These are phyloP conservation scores for Eucalyptus albens DNA, from an alignment of 345 rosid species.

Conservation along the genomic window DNA sequence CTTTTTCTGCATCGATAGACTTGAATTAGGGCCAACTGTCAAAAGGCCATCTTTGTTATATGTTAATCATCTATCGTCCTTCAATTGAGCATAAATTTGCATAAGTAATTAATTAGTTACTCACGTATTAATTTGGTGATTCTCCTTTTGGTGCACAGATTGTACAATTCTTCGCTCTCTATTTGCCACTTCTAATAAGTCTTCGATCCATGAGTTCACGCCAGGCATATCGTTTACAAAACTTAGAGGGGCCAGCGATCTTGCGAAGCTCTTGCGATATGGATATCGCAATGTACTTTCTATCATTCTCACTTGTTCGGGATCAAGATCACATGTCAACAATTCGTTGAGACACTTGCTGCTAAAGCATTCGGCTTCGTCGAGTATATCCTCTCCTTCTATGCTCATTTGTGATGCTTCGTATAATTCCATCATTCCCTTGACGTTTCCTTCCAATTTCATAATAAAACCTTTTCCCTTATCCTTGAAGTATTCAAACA, in stretches of 20 bases:
- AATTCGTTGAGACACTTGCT: not conserved
- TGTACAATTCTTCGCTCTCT: not conserved
- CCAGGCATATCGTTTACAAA: not conserved
- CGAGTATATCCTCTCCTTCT: constrained; percentile 31
- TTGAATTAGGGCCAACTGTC: not conserved
- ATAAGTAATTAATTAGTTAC: not conserved
- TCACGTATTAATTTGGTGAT: not conserved
- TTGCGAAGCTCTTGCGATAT: not conserved
- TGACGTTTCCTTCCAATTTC: not conserved
- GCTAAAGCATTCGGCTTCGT: constrained; percentile 8
- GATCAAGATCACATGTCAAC: not conserved
- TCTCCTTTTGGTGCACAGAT: not conserved
- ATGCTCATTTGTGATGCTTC: constrained; percentile 42
- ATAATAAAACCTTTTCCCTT: not conserved
- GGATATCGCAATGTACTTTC: not conserved
- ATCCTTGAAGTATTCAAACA: constrained; percentile 13
- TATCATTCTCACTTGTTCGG: not conserved
- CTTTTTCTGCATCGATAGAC: not conserved
- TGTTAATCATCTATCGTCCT: not conserved
- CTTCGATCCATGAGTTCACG: not conserved
- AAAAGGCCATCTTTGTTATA: not conserved
- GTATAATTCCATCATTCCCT: constrained; percentile 17
- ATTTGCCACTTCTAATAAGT: not conserved
- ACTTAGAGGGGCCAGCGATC: not conserved
- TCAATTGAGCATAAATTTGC: not conserved